Percentiles rank a stretch among this genome's conserved stretches.
phyloP scores from a whole-genome alignment of 2,329 filamentous ascomycete genomes.

The Fusarium hainanense region DNA sequence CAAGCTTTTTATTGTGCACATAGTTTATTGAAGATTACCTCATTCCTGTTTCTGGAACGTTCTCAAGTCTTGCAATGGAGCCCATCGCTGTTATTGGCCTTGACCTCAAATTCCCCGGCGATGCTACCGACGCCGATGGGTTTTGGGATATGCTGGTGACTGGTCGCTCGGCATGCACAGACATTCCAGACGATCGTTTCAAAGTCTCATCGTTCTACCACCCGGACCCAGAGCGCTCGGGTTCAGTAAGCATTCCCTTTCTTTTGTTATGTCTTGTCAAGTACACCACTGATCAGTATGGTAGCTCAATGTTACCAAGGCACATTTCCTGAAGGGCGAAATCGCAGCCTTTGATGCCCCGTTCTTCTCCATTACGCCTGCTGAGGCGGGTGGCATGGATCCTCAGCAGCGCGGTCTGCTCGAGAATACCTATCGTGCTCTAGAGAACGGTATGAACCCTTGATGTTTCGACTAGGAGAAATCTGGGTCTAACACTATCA shows the following conservation, averaged over 20 bases:
- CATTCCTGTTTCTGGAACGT: no score
- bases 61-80: background rate
- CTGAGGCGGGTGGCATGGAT: constrained; percentile 54
- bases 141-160: constrained; percentile 15
- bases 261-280: no score
- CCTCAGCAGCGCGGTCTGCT: constrained; percentile 54
- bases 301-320: constrained; percentile 6
- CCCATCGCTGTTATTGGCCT: constrained; percentile 9
- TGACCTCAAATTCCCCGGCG: constrained; percentile 11
- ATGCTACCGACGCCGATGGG: constrained; percentile 3
- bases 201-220: constrained; percentile 12
- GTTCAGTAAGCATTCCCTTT: background rate
- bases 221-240: constrained; percentile 7
- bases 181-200: constrained; percentile 9
- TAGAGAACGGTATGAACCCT: constrained; percentile 41
- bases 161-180: constrained; percentile 2
- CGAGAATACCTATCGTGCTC: constrained; percentile 45
- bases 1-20: no score
- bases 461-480: no score
- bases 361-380: constrained; percentile 54
- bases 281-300: no score
- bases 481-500: background rate
- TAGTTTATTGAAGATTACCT: no score
- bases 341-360: constrained; percentile 43
- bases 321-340: constrained; percentile 2